A percentile compares a stretch with the other conserved stretches of the same genome.
Conservation (phyloP, 306 rosid species). For the Malus asiatica region DNA sequence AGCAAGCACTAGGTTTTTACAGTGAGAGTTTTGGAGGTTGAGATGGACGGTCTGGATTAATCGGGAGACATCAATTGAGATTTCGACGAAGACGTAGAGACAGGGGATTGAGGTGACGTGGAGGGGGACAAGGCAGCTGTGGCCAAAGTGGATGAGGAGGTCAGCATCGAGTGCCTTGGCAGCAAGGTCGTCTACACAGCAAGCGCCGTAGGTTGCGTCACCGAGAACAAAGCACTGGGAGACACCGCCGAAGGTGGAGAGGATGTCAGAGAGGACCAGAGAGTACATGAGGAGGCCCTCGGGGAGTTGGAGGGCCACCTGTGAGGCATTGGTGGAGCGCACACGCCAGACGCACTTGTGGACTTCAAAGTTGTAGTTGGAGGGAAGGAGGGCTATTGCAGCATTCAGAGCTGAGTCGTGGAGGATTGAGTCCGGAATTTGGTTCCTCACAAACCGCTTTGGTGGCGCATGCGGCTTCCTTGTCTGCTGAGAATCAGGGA, state of each 20-base stretch:
- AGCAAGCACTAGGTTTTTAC: conserved; percentile 47
- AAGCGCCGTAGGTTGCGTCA: conserved; percentile 81
- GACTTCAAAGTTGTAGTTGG: conserved; percentile 79
- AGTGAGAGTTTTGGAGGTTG: conserved; percentile 23
- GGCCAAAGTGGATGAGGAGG: conserved; percentile 74
- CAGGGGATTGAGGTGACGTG: conserved; percentile 72
- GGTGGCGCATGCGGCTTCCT: conserved; percentile 22
- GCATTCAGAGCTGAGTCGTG: conserved; percentile 36
- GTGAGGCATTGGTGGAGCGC: conserved; percentile 49
- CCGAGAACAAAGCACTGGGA: conserved; percentile 60
- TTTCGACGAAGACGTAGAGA: conserved; percentile 85
- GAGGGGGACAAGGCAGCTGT: conserved; percentile 91
- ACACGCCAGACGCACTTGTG: conserved; percentile 86
- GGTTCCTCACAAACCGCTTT: conserved; percentile 46
- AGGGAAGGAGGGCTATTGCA: conserved; percentile 39
- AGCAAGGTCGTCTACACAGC: conserved; percentile 75
- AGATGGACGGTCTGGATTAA: conserved; percentile 49
- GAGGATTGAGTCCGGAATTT: conserved; percentile 42
- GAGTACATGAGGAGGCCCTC: conserved; percentile 96
- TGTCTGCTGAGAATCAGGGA: background rate
- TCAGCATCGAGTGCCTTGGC: conserved; percentile 66
- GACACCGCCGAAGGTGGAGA: conserved; percentile 63
- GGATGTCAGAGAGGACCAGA: conserved; percentile 66
- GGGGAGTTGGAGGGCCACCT: conserved; percentile 75
- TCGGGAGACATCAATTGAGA: conserved; percentile 52